Evolutionary conservation across 345 rosid genomes (phyloP).

Genomic region (thale cress (Arabidopsis thaliana)): TAIR10.1 NC_003076.8:6792001-6792500

Average conservation of each 20-base stretch:
- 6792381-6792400: neutral
- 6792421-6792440: no score
- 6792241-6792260: slow-evolving; percentile 19
- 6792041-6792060: slow-evolving; percentile 21
- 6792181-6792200: slow-evolving; percentile 19
- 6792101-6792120: slow-evolving; percentile 14
- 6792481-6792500: neutral
- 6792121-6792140: slow-evolving; percentile 42
- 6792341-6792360: slow-evolving; percentile 5
- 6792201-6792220: slow-evolving; percentile 16
- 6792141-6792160: slow-evolving; percentile 32
- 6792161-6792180: slow-evolving; percentile 8
- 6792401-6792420: neutral
- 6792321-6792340: neutral
- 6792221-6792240: slow-evolving; percentile 21
- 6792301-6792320: slow-evolving; percentile 1
- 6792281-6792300: slow-evolving; percentile 29
- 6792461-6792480: neutral
- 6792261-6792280: neutral
- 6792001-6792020: slow-evolving; percentile 31
- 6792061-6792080: slow-evolving; percentile 40
- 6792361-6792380: slow-evolving; percentile 15
- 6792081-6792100: slow-evolving; percentile 41
- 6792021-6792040: slow-evolving; percentile 6
- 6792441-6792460: no score